Percentiles rank a stretch among this genome's conserved stretches.
Conservation (phyloP, 1,284 basidiomycete genomes). For the Trichosporon coremiiforme region DNA sequence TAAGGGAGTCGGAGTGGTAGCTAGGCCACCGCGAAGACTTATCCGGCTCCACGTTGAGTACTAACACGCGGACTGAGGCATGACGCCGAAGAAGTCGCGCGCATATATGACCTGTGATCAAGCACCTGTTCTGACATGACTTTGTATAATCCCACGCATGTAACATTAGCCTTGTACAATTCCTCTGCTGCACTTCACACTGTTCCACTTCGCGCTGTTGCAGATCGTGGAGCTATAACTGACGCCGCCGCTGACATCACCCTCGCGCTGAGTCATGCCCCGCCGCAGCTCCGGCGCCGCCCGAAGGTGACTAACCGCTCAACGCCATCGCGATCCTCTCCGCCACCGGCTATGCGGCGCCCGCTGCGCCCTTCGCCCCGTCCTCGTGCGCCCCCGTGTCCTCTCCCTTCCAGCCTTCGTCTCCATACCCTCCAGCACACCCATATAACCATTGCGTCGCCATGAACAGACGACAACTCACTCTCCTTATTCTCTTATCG, state of each 20-base stretch:
- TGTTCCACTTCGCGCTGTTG: too few relatives aligned
- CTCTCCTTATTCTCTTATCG: background rate
- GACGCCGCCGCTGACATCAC: too few relatives aligned
- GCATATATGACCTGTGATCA: background rate
- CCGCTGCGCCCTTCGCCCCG: background rate
- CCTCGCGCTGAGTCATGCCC: background rate
- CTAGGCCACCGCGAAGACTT: slow-evolving; percentile 1
- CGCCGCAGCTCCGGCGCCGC: background rate
- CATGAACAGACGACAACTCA: slow-evolving; percentile 2
- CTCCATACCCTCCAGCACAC: too few relatives aligned
- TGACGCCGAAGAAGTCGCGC: background rate
- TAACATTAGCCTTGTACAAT: background rate
- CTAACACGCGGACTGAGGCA: background rate
- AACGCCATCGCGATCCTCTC: background rate
- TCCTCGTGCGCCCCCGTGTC: background rate
- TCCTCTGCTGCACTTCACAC: background rate
- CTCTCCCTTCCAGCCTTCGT: too few relatives aligned
- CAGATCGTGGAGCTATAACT: too few relatives aligned
- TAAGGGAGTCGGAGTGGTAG: slow-evolving; percentile 9
- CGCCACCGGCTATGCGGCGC: background rate
- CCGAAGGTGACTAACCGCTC: slow-evolving; percentile 8
- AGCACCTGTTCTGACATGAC: background rate
- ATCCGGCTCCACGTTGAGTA: background rate
- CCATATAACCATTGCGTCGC: background rate
- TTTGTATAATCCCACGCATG: background rate